Conservation (phyloP, 169 alveolate species). For the Condylostoma magnum region DNA sequence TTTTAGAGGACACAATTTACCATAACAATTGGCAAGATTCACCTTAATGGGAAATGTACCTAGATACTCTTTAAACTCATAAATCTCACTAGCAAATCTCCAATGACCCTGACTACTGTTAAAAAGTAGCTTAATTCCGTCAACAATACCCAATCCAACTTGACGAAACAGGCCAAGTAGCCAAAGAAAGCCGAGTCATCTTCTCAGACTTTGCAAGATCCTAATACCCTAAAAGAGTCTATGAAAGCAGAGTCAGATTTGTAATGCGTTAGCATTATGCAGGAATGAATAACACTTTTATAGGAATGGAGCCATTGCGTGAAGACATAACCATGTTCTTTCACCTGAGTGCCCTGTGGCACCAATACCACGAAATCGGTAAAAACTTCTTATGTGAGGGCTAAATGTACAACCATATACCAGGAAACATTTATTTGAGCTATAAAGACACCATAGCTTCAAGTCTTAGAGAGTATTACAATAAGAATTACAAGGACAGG, state of each 20-base stretch:
- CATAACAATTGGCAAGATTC: background rate
- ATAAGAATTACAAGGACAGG: constrained; percentile 17
- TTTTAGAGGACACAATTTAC: no score
- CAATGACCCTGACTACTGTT: constrained; percentile 5
- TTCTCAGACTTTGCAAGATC: background rate
- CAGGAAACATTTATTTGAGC: constrained; percentile 14
- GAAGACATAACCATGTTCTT: background rate
- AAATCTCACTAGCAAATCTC: background rate
- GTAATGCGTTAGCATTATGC: background rate
- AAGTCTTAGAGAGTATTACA: constrained; percentile 16
- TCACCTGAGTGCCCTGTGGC: background rate
- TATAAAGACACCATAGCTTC: constrained; percentile 14
- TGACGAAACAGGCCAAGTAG: constrained; percentile 5
- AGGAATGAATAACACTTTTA: background rate
- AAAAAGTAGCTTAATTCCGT: background rate
- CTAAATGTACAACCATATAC: constrained; percentile 33
- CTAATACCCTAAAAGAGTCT: background rate
- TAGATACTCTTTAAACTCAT: background rate
- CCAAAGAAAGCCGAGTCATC: background rate
- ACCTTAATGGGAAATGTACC: background rate
- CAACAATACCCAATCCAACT: background rate
- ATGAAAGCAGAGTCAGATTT: background rate
- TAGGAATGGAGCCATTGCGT: background rate
- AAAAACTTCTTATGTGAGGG: constrained; percentile 21
- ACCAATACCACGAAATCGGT: constrained; percentile 17